These are phyloP conservation scores for Trichoderma sp. DNA, from an alignment of 2,329 filamentous ascomycete species.

Conservation along the genomic window DNA sequence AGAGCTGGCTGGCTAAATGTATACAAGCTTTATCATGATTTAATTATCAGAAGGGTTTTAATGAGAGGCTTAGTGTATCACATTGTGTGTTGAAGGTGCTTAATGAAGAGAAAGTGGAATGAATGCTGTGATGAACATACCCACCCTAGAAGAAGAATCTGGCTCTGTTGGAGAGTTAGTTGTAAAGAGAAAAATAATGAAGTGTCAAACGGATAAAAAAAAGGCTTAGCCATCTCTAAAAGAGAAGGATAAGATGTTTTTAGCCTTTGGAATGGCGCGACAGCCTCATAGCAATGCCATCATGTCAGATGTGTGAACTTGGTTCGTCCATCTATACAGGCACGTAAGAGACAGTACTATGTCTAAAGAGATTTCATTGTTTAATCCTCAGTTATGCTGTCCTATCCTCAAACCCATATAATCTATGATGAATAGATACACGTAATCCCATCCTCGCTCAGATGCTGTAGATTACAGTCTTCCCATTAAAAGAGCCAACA, in stretches of 20 bases:
- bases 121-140: neutral
- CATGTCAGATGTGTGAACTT: neutral
- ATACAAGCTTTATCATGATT: neutral
- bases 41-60: neutral
- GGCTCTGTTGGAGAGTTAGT: neutral
- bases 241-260: neutral
- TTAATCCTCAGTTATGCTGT: neutral
- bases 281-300: neutral
- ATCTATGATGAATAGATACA: slow-evolving; percentile 17
- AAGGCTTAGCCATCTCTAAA: neutral
- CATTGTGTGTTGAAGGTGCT: neutral
- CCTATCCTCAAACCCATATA: neutral
- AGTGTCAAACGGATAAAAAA: neutral
- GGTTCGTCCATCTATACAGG: neutral
- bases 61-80: neutral
- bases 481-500: neutral
- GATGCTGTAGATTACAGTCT: slow-evolving; percentile 21
- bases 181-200: neutral
- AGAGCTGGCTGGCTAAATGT: neutral
- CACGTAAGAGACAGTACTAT: neutral
- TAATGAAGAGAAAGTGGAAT: neutral
- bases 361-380: neutral
- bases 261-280: neutral
- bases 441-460: slow-evolving; percentile 10
- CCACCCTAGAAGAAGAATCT: neutral